Evolutionary conservation across 1,284 basidiomycete species (phyloP).

Genomic region (Violaceomyces palustris): DNA sequence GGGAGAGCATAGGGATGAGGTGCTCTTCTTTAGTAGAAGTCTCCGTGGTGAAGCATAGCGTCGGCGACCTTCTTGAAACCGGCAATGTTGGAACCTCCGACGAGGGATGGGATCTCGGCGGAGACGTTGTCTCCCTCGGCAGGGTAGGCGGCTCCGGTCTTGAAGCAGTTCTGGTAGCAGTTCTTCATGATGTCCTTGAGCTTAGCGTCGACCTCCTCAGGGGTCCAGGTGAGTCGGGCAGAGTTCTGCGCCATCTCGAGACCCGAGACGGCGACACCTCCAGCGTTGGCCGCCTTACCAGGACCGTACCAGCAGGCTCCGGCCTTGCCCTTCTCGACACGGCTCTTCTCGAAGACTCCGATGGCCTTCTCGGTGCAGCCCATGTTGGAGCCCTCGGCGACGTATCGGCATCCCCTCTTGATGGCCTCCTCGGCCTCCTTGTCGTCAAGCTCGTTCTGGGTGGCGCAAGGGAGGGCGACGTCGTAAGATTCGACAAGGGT

Average conservation of each 20-base stretch:
- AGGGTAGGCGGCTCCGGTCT: conserved; percentile 63
- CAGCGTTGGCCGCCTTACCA: conserved; percentile 44
- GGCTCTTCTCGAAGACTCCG: conserved; percentile 66
- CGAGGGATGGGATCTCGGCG: conserved; percentile 58
- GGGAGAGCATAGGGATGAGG: too few relatives aligned
- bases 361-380: conserved; percentile 61
- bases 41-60: conserved; percentile 41
- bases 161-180: conserved; percentile 64
- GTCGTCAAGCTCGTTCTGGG: conserved; percentile 70
- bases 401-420: conserved; percentile 66
- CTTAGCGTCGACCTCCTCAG: conserved; percentile 66
- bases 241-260: conserved; percentile 71
- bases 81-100: conserved; percentile 70
- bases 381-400: conserved; percentile 70
- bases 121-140: conserved; percentile 55
- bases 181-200: conserved; percentile 72
- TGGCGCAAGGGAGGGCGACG: conserved; percentile 71
- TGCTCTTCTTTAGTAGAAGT: conserved; percentile 25
- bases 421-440: conserved; percentile 69
- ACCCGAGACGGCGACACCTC: conserved; percentile 60
- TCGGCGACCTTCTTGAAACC: conserved; percentile 58
- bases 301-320: conserved; percentile 37
- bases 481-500: conserved; percentile 64
- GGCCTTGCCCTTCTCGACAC: conserved; percentile 55
- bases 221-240: conserved; percentile 64